Evolutionary conservation across 106 monocot genomes (phyloP).

Genomic region (Cymbidium sinense): DNA sequence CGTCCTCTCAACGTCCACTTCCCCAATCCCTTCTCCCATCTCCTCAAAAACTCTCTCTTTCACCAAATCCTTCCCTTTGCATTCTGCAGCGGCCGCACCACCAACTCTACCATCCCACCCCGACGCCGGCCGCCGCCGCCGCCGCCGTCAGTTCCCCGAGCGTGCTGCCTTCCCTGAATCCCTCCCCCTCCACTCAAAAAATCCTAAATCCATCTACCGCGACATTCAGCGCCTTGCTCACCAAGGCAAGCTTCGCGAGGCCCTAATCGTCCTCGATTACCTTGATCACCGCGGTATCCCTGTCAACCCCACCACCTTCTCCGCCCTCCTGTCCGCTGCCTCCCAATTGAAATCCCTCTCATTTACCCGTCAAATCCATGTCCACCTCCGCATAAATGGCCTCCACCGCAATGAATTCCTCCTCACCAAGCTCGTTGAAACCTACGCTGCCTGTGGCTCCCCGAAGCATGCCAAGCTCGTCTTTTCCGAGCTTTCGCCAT

Average conservation of each 20-base stretch:
- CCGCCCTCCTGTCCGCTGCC: constrained; percentile 72
- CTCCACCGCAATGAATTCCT: constrained; percentile 61
- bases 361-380: constrained; percentile 48
- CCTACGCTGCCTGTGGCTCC: constrained; percentile 58
- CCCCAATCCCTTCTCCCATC: constrained; percentile 4
- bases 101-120: background rate
- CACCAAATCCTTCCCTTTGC: background rate
- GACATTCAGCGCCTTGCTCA: constrained; percentile 52
- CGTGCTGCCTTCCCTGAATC: constrained; percentile 28
- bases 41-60: background rate
- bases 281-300: constrained; percentile 67
- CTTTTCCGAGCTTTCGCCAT: constrained; percentile 15
- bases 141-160: constrained; percentile 12
- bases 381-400: constrained; percentile 47
- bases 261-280: constrained; percentile 82
- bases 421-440: constrained; percentile 55
- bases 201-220: constrained; percentile 50
- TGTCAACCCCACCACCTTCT: constrained; percentile 68
- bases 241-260: constrained; percentile 34
- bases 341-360: constrained; percentile 23
- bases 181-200: constrained; percentile 69
- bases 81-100: background rate
- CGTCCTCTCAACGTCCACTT: background rate
- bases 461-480: constrained; percentile 30
- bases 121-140: background rate